Percentiles rank a stretch among this genome's conserved stretches.
Evolutionary conservation across 805 yeast genomes (phyloP).

Genomic region (Helenozyma baotianmanensis): DNA sequence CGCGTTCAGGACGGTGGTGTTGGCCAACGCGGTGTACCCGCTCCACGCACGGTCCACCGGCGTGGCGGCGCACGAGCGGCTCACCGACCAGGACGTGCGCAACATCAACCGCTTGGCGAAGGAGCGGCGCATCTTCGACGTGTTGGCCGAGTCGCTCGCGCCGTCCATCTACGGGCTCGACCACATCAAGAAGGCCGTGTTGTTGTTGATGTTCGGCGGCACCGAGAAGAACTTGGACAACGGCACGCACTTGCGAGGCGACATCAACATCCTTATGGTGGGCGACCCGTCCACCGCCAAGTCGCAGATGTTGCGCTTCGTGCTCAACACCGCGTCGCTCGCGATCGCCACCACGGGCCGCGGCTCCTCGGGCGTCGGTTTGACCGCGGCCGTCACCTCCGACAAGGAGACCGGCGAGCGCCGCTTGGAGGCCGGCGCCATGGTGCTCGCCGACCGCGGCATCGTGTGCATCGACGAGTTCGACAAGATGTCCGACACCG

Average conservation of each 20-base stretch:
- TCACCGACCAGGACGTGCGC: slow-evolving; percentile 80
- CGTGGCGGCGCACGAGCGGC: slow-evolving; percentile 61
- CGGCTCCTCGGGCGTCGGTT: slow-evolving; percentile 99
- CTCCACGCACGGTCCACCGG: slow-evolving; percentile 85
- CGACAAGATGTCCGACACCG: slow-evolving; percentile 95
- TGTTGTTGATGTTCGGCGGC: slow-evolving; percentile 90
- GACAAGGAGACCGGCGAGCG: slow-evolving; percentile 97
- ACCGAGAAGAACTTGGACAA: slow-evolving; percentile 88
- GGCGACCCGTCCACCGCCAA: slow-evolving; percentile 99
- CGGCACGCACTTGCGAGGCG: slow-evolving; percentile 97
- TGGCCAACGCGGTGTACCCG: slow-evolving; percentile 87
- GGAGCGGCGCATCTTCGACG: slow-evolving; percentile 66
- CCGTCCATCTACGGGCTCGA: slow-evolving; percentile 96
- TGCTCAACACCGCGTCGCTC: slow-evolving; percentile 86
- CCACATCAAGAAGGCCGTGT: slow-evolving; percentile 83
- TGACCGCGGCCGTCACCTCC: slow-evolving; percentile 96
- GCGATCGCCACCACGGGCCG: slow-evolving; percentile 98
- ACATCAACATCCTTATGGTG: slow-evolving; percentile 90
- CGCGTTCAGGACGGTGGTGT: slow-evolving; percentile 73
- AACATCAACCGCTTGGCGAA: slow-evolving; percentile 77
- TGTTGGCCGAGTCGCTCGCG: slow-evolving; percentile 81
- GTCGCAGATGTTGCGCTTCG: slow-evolving; percentile 91
- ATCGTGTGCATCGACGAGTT: slow-evolving; percentile 98
- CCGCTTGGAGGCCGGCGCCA: slow-evolving; percentile 96
- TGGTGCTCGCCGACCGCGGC: slow-evolving; percentile 97